These are phyloP conservation scores for Penicillium hordei DNA, from an alignment of 2,329 filamentous ascomycete species.

Conservation along the genomic window DNA sequence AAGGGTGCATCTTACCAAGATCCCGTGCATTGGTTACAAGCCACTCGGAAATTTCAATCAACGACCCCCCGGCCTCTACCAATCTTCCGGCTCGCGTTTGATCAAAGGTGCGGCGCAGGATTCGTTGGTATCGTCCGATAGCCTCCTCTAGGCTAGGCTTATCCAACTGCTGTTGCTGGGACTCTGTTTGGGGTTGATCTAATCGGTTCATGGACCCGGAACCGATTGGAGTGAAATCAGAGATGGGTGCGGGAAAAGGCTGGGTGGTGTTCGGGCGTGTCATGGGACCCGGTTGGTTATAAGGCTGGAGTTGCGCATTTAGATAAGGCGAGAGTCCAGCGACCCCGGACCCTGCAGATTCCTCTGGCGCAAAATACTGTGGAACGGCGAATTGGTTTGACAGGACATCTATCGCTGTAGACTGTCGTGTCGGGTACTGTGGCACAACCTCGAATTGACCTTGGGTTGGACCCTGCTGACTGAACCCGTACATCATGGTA, in stretches of 20 bases:
- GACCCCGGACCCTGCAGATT: conserved; percentile 63
- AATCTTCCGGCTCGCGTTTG: conserved; percentile 65
- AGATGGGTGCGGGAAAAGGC: conserved; percentile 55
- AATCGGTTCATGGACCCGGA: conserved; percentile 37
- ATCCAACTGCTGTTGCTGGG: conserved; percentile 25
- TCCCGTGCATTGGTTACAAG: conserved; percentile 64
- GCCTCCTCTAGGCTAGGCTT: conserved; percentile 60
- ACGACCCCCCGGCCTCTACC: conserved; percentile 57
- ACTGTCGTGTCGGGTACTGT: conserved; percentile 73
- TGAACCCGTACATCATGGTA: conserved; percentile 77
- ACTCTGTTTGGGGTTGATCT: conserved; percentile 25
- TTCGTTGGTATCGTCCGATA: conserved; percentile 62
- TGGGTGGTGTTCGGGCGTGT: conserved; percentile 51
- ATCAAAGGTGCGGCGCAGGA: conserved; percentile 66
- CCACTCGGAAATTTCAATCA: conserved; percentile 66
- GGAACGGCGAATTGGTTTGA: conserved; percentile 65
- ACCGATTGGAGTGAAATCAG: conserved; percentile 45
- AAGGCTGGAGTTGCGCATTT: conserved; percentile 61
- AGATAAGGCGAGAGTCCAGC: conserved; percentile 61
- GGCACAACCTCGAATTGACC: conserved; percentile 71
- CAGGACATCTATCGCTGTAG: conserved; percentile 75
- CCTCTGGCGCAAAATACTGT: conserved; percentile 71
- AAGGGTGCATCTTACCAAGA: conserved; percentile 57
- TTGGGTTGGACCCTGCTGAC: conserved; percentile 60
- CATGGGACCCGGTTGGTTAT: conserved; percentile 62